Conservation (phyloP, 768 basidiomycete species). For the Pleurotus pulmonarius region DNA sequence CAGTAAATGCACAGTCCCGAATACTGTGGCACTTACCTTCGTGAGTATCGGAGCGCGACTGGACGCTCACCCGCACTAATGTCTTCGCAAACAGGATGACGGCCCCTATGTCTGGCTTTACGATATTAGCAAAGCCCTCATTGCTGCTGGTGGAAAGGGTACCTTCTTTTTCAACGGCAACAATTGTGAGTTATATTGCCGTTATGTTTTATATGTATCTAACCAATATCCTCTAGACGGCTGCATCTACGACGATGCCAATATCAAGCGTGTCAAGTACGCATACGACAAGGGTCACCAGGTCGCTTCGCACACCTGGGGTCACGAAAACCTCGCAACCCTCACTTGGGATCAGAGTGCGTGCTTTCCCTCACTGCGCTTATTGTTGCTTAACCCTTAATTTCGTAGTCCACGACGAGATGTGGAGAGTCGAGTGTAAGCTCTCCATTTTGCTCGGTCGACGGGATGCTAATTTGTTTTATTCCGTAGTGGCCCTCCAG, state of each 20-base stretch:
- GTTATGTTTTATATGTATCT: neutral
- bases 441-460: neutral
- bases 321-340: constrained; percentile 20
- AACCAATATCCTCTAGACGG: constrained; percentile 12
- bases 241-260: constrained; percentile 22
- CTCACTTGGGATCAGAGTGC: constrained; percentile 20
- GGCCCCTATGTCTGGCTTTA: constrained; percentile 18
- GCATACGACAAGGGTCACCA: constrained; percentile 22
- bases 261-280: constrained; percentile 17
- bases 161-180: constrained; percentile 28
- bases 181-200: constrained; percentile 3
- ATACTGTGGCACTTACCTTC: constrained; percentile 26
- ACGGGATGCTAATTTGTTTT: neutral
- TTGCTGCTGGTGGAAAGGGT: constrained; percentile 20
- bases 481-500: constrained; percentile 22
- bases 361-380: neutral
- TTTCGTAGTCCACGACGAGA: constrained; percentile 18
- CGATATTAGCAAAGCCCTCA: constrained; percentile 15
- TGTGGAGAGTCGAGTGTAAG: constrained; percentile 18
- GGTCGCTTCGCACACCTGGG: constrained; percentile 29
- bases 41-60: constrained; percentile 11
- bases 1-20: constrained; percentile 21
- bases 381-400: neutral
- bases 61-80: neutral
- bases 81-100: constrained; percentile 17